Conservation (phyloP, 257 asterid genomes). For the Linderniella brevidens region DNA sequence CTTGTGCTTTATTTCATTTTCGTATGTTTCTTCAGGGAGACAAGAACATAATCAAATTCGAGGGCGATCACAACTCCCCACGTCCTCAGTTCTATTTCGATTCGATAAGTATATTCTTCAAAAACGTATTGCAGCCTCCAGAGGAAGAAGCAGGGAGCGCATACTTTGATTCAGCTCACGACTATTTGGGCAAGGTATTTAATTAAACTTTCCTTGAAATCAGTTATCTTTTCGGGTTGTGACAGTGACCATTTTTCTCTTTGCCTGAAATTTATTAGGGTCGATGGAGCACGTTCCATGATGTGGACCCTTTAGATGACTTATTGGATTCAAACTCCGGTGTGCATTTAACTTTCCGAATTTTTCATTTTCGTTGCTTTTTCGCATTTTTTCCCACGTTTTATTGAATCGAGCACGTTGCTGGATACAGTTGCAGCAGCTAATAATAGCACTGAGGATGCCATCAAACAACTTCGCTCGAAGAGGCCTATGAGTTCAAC, state of each 20-base stretch:
- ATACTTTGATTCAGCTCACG: constrained; percentile 40
- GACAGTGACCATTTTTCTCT: neutral
- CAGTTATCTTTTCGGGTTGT: too few relatives aligned
- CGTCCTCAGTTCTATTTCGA: constrained; percentile 97
- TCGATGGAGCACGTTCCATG: constrained; percentile 45
- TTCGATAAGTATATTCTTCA: constrained; percentile 83
- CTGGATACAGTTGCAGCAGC: constrained; percentile 22
- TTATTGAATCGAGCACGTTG: neutral
- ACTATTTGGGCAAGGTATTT: constrained; percentile 46
- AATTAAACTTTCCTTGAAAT: constrained; percentile 3
- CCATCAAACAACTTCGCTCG: constrained; percentile 62
- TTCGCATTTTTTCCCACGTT: neutral
- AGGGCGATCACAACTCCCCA: constrained; percentile 93
- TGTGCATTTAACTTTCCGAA: constrained; percentile 10
- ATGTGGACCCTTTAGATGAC: constrained; percentile 37
- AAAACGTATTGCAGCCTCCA: constrained; percentile 86
- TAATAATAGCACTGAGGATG: constrained; percentile 57
- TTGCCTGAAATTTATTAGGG: constrained; percentile 22
- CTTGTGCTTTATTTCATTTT: neutral
- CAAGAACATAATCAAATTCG: constrained; percentile 85
- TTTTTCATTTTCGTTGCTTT: constrained; percentile 8
- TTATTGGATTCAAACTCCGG: constrained; percentile 29
- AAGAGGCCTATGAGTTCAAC: constrained; percentile 65
- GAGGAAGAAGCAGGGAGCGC: constrained; percentile 34
- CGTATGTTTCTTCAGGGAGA: constrained; percentile 44